Evolutionary conservation across 208 protist genomes (phyloP), one percentile per base, ranked within the genome.

Genomic region (Trypanosoma melophagium): DNA sequence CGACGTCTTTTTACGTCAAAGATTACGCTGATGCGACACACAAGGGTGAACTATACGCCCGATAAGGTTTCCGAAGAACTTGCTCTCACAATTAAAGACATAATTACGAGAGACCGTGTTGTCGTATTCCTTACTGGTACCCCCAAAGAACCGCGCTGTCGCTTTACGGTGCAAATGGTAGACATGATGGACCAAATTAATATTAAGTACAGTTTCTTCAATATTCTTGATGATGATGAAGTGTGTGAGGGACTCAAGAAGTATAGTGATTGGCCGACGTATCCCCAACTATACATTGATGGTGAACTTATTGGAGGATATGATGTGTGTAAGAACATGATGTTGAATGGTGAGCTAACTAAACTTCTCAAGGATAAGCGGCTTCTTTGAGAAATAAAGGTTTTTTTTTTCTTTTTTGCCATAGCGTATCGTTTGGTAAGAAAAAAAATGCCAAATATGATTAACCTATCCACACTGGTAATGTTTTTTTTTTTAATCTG

Each of bases 251-350:
- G 88, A 16, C 71, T 98, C 31, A 97, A 97, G 77, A 60, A 4
- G 53, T 97, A 94, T 77, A 94, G 81, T 47, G 92, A 97, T 60
- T 98, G 93, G 92, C 93, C 93, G 12, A 98, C 95, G 44, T 97
- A 92, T 68, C 95, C 95, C 35, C 95, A 98, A 68, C 57, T 98
- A 17, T 98, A 96, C 76, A 56, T 95, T 45, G 92, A 97, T 60
- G 93, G 93, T 0, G 76, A 97, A 65, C 82, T 98, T 25, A 56
- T 98, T 59, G 95, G 95, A 19, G 95, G 95, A 12, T 92, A 89
- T 49, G 95, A 98, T 68, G 77, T 98, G 16, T 83, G 84, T 58
- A 87, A 89, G 50, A 53, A 84, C n/a, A 89, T 97, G 82, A 83
- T 90, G 60, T 71, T 95, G 22, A 74, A 83, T 45, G 92, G 89